phyloP scores from a whole-genome alignment of 2,329 filamentous ascomycete genomes.

The Pyrenophora teres region DNA sequence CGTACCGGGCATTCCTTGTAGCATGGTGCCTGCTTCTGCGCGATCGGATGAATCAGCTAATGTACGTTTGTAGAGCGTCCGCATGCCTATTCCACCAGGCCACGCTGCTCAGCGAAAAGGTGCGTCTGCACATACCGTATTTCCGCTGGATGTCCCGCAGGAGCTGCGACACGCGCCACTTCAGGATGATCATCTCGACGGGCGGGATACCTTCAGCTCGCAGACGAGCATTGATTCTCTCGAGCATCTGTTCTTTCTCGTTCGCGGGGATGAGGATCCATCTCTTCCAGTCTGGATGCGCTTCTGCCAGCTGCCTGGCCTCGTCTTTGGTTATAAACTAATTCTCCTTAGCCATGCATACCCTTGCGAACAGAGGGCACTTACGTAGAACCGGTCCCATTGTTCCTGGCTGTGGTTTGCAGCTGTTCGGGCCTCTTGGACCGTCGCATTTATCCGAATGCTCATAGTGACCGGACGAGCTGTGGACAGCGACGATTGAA shows the following conservation, averaged over 20 bases:
- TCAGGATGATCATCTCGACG: slow-evolving; percentile 46
- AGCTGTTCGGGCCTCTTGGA: slow-evolving; percentile 42
- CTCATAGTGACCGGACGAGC: slow-evolving; percentile 37
- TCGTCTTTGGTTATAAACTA: slow-evolving; percentile 48
- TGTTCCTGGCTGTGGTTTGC: slow-evolving; percentile 46
- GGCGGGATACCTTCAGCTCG: slow-evolving; percentile 43
- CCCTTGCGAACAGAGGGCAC: slow-evolving; percentile 21
- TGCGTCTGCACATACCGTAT: slow-evolving; percentile 40
- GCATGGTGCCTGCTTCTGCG: slow-evolving; percentile 46
- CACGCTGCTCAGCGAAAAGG: slow-evolving; percentile 22
- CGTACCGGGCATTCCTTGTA: slow-evolving; percentile 36
- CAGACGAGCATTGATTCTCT: slow-evolving; percentile 42
- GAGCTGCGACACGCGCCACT: slow-evolving; percentile 46
- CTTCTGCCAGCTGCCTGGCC: slow-evolving; percentile 43
- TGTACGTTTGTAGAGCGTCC: slow-evolving; percentile 26
- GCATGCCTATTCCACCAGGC: slow-evolving; percentile 21
- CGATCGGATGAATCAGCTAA: slow-evolving; percentile 37
- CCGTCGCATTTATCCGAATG: slow-evolving; percentile 47
- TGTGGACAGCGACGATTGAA: slow-evolving; percentile 28
- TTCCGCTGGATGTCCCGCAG: slow-evolving; percentile 45
- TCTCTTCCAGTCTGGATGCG: slow-evolving; percentile 45
- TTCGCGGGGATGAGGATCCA: slow-evolving; percentile 47
- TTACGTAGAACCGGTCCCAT: slow-evolving; percentile 47
- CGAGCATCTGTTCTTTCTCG: slow-evolving; percentile 44
- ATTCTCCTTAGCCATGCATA: slow-evolving; percentile 29